Base-by-base conservation (phyloP, 495 filamentous ascomycete genomes). In the Penicillium paradoxum region DNA sequence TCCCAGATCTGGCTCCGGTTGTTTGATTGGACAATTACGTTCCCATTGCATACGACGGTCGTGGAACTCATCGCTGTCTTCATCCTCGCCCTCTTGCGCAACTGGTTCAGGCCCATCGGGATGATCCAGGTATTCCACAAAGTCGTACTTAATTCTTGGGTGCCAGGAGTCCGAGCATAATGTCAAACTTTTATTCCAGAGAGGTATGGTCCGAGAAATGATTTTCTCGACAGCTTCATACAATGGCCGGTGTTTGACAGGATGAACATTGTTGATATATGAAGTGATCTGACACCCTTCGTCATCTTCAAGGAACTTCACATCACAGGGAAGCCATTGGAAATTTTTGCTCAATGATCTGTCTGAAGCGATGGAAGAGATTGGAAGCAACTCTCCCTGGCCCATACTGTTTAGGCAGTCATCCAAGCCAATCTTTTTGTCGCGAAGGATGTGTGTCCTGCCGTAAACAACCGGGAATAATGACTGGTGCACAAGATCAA, bases 181-280 rank as follows among this genome's bases (percentile, higher is more conserved):
- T 24, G 19, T 55, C 44, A 61, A 29, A 36, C 42, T 40, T 25
- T 53, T 17, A 18, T 86, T 66, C 82, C 83, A 86, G 3, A 79
- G 56, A 0, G 80, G 80, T 3, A 88, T 65, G 1, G 74, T 65
- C 18, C 57, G 62, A 0, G 68, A 43, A 15, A 85, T 68, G 27
- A 84, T 56, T 22, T 74, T 55, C 55, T 81, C 80, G 8, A 86
- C 52, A 0, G 74, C 66, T 9, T 46, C 33, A 56, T 86, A 87
- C 5, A 87, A 69, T 2, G 51, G 40, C 6, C 49, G 43, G 49
- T 84, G 68, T 17, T 72, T 39, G 3, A 25, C 29, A 0, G 83
- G 82, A 49, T 84, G 76, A 0, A 83, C 62, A 51, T 85, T 86
- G 54, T 86, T 86, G 67, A 87, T 79, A 57, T 86, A 82, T 27